A percentile compares a stretch with the other conserved stretches of the same genome.
Conservation (phyloP, 2,329 filamentous ascomycete species). For the Didymosphaeria variabile region DNA sequence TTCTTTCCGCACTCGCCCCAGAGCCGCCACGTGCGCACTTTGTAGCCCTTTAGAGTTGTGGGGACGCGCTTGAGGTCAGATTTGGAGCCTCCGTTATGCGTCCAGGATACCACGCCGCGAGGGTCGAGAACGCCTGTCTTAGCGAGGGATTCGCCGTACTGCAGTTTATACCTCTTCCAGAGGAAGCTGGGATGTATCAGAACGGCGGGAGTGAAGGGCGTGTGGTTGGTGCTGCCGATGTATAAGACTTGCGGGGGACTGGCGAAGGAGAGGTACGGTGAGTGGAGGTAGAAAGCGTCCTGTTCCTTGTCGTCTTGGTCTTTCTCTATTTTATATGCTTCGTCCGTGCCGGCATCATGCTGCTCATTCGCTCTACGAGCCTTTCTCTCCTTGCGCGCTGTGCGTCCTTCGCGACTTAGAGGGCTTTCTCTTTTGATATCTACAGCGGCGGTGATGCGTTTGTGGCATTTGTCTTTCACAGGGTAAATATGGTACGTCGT, state of each 20-base stretch:
- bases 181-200: slow-evolving; percentile 37
- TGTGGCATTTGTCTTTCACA: slow-evolving; percentile 22
- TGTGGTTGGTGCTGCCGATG: slow-evolving; percentile 24
- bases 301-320: not conserved
- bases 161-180: slow-evolving; percentile 43
- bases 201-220: slow-evolving; percentile 22
- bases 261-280: slow-evolving; percentile 42
- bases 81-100: slow-evolving; percentile 28
- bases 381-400: slow-evolving; percentile 10
- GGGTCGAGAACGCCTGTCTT: slow-evolving; percentile 37
- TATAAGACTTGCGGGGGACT: slow-evolving; percentile 41
- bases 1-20: slow-evolving; percentile 44
- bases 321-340: no score
- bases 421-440: slow-evolving; percentile 31
- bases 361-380: no score
- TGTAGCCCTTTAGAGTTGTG: slow-evolving; percentile 37
- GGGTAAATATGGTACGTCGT: slow-evolving; percentile 36
- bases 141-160: slow-evolving; percentile 34
- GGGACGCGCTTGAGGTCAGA: slow-evolving; percentile 21
- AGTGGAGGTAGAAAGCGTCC: slow-evolving; percentile 41
- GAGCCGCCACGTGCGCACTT: slow-evolving; percentile 39
- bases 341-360: no score
- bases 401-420: slow-evolving; percentile 19
- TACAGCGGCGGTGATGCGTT: slow-evolving; percentile 22
- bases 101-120: slow-evolving; percentile 38